Base-by-base conservation (phyloP, 2,329 filamentous ascomycete genomes). In the Drechslerella stenobrocha region DNA sequence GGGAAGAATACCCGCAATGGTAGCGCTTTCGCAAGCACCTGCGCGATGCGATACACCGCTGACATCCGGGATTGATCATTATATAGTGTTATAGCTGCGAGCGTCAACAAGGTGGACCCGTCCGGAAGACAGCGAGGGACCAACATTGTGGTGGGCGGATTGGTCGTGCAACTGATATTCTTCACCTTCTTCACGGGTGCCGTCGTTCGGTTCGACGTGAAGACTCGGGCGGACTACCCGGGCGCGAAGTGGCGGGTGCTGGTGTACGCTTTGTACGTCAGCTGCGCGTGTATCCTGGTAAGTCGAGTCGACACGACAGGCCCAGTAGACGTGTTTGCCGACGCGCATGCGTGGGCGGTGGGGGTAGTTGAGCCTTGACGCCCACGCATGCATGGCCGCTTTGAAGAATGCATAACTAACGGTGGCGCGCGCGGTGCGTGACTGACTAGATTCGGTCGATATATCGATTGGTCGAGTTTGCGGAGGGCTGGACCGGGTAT, bases 381-480 rank as follows among this genome's bases (percentile, higher is more conserved):
- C n/a, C n/a, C n/a, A n/a, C n/a, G n/a, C n/a, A n/a, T n/a, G n/a
- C n/a, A n/a, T n/a, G n/a, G n/a, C n/a, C n/a, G n/a, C n/a, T n/a
- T n/a, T n/a, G n/a, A n/a, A n/a, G n/a, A n/a, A n/a, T n/a, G n/a
- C n/a, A n/a, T n/a, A n/a, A n/a, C n/a, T n/a, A n/a, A n/a, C n/a
- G n/a, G n/a, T n/a, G n/a, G n/a, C n/a, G n/a, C n/a, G n/a, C n/a
- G n/a, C n/a, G n/a, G n/a, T n/a, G n/a, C n/a, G n/a, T 18, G 46
- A 70, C 73, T 32, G 74, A 74, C 37, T 73, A 82, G 75, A 67
- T 81, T 2, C 80, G 81, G 11, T 81, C 79, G n/a, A 76, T 82
- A 24, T 83, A 80, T 65, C 78, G 81, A n/a, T 77, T 80, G 2
- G 76, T 80, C 47, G 81, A 83, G 70, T 82, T 82, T 64, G 78